These are phyloP conservation scores for Nepenthes alata DNA, from an alignment of 179 eudicot genomes.

Conservation along the genomic window DNA sequence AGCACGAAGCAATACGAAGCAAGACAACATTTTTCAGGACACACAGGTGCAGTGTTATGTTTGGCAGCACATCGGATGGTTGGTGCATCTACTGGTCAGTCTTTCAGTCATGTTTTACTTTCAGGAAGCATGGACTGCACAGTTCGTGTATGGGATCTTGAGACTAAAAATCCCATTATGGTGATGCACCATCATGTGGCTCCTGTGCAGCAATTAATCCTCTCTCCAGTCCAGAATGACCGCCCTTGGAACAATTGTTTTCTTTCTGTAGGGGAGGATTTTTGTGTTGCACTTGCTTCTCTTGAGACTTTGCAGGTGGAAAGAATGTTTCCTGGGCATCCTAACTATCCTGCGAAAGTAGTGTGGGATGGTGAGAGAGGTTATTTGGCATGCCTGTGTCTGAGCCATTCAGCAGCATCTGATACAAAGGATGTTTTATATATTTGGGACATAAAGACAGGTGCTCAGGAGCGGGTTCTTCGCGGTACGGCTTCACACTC, in stretches of 20 bases:
- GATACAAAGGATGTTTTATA: constrained; percentile 57
- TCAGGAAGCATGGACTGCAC: constrained; percentile 95
- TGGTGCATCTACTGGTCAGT: constrained; percentile 23
- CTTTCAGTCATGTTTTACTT: constrained; percentile 37
- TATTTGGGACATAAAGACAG: constrained; percentile 94
- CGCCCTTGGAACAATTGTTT: constrained; percentile 88
- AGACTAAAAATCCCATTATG: constrained; percentile 39
- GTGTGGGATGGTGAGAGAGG: constrained; percentile 81
- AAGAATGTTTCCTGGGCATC: constrained; percentile 95
- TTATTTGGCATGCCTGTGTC: constrained; percentile 81
- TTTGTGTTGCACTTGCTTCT: constrained; percentile 69
- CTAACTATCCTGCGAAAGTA: constrained; percentile 59
- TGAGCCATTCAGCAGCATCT: constrained; percentile 34
- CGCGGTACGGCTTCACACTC: constrained; percentile 88
- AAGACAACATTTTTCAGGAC: constrained; percentile 57
- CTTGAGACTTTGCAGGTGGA: constrained; percentile 77
- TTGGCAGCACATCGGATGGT: constrained; percentile 68
- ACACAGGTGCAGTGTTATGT: constrained; percentile 71
- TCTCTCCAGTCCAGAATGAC: constrained; percentile 55
- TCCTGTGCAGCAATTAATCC: constrained; percentile 76
- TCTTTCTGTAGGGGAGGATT: constrained; percentile 88
- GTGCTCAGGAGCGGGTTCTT: constrained; percentile 87
- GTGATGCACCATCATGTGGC: constrained; percentile 95
- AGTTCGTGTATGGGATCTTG: constrained; percentile 84
- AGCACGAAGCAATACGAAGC: constrained; percentile 26